Evolutionary conservation across 192 early-diverging fungal genomes (phyloP), one percentile per base, ranked within the genome.

Genomic region (Rhizophagus sp.): DNA sequence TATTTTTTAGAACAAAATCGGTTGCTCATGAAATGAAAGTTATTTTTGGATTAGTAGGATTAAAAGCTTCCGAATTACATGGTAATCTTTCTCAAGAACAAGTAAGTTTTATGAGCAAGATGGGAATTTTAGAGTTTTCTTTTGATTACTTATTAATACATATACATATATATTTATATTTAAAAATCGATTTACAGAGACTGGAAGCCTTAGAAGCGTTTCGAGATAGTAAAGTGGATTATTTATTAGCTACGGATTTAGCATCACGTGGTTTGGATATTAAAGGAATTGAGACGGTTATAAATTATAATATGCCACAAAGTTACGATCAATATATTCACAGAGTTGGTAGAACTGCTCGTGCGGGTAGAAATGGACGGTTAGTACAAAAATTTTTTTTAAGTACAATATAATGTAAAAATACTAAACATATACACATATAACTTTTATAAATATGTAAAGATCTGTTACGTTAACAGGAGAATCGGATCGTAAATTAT

Each of bases 11-110:
- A 71, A 94, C 91, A 71, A 99, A 99, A 85, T 92, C 93, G 15
- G 94, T 96, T 0, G 98, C 96, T 2, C 97, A 98, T 88, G 94
- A 97, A 82, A 99, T 99, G 98, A 95, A 95, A 88, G 94, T 99
- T 76, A 80, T 99, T 6, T 98, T 99, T 85, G 96, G 95, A 19
- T 82, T 99, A 41, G 85, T 94, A 33, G 96, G 96, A 0, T 82
- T 99, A 47, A 92, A 91, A 13, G 91, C 97, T 5, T 94, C 92
- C 34, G 98, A 98, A 80, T 84, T 99, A 62, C 98, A 99, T 85
- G 98, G 98, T 75, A 96, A 98, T 73, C 85, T 99, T 57, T 91
- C 93, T 22, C 98, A 99, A 82, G 89, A 95, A 62, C 94, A 94
- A 62, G 78, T 79, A 61, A 49, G 66, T 52, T 39, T 5, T 15